Evolutionary conservation across 1,284 basidiomycete species (phyloP), one percentile per base, ranked within the genome.

Genomic region (Microbotryomycetes sp.): DNA sequence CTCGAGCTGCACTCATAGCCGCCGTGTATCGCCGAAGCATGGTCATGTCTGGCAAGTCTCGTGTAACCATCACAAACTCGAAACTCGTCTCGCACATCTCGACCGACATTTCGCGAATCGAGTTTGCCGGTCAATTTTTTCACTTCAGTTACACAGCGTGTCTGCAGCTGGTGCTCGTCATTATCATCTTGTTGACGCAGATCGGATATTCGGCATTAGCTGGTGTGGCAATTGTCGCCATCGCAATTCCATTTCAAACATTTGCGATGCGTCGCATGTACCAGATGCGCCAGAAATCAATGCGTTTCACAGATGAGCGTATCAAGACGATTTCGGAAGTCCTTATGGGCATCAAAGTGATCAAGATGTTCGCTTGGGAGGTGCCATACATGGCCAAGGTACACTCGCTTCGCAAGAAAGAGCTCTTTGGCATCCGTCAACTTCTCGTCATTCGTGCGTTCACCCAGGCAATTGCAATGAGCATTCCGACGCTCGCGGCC

Each of bases 1-100:
- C 90, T 5, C 85, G 91, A 45, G 85, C 86, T 3, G 91, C 90
- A 0, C 81, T 96, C 57, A 94, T 96, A 70, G 85, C 88, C 0
- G 86, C 87, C 4, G 86, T 94, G 18, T 85, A 89, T 50, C 84
- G 89, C 13, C 83, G 91, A 16, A 84, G 85, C 2, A 85, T 85
- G 26, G 49, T 79, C 15, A 45, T 67, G 50, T 56, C 49, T 24
- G 62, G 62, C 45, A 62, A 62, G 27, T 49, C 89, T 11, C 82
- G 92, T n/a, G 83, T 85, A 2, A 85, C 85, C 16, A 45, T 91
- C 24, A 83, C 88, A 0, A 91, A 89, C 70, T 90, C 90, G 47
- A 86, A 86, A 73, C 81, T 92, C 45, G 85, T 92, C 62, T 94
- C 91, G 72, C 89, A 92, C 75, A 92, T 96, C 67, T 91, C 88